phyloP scores from a whole-genome alignment of 1,284 basidiomycete genomes.

The Austropuccinia psidii region DNA sequence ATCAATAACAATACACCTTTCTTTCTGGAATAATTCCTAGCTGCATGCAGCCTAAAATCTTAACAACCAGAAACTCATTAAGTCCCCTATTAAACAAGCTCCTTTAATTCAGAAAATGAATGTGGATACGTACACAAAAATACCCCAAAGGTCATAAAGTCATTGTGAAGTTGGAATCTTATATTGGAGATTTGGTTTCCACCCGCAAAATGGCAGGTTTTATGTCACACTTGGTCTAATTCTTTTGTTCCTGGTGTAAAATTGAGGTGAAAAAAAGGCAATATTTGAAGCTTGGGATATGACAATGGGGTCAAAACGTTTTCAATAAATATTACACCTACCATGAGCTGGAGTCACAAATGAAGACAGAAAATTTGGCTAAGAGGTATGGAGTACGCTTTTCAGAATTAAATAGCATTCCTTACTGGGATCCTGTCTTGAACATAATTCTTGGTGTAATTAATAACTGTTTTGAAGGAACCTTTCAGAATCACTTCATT shows the following conservation, averaged over 20 bases:
- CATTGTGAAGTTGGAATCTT: not conserved
- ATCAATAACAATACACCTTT: not conserved
- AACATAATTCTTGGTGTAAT: slow-evolving; percentile 9
- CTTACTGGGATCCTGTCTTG: not conserved
- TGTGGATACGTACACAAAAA: not conserved
- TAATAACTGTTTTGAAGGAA: slow-evolving; percentile 30
- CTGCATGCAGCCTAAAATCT: not conserved
- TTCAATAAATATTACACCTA: not conserved
- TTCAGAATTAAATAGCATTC: not conserved
- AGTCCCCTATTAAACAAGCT: not conserved
- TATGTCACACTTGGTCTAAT: slow-evolving; percentile 6
- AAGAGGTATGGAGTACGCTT: not conserved
- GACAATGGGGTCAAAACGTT: not conserved
- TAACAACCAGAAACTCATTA: not conserved
- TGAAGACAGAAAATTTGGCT: not conserved
- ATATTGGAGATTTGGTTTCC: slow-evolving; percentile 13
- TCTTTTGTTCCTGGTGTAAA: slow-evolving; percentile 16
- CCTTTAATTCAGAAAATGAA: too few species aligned
- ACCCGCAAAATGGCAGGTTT: slow-evolving; percentile 5
- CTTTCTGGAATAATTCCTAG: slow-evolving; percentile 10
- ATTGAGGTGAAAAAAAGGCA: not conserved
- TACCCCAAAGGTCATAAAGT: not conserved
- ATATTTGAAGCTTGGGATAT: not conserved
- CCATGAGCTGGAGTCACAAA: not conserved
- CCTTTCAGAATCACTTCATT: slow-evolving; percentile 11